Base-by-base conservation (phyloP, 1,284 basidiomycete species). In the Trametes pubescens region DNA sequence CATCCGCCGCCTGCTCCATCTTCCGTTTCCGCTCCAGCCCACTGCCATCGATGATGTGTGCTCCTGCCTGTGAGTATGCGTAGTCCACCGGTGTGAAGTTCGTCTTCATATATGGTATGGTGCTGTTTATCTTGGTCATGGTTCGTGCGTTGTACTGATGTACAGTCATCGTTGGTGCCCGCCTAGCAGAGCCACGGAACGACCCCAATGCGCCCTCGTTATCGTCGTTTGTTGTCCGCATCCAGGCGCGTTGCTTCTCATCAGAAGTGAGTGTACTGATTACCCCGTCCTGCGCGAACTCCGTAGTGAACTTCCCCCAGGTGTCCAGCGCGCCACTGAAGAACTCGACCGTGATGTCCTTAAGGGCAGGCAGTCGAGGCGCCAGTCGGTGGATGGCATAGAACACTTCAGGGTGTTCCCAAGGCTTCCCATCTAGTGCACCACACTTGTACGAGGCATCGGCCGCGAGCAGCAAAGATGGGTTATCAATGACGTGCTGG, bases 321-420 rank as follows among this genome's bases (percentile, higher is more conserved):
- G 51, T 51, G 13, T 16, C 18, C 16, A 51, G 51, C 2, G 72
- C 68, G 16, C 72, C 72, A 38, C 67, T 35, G 5, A 57, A 24
- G 11, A 57, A 57, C 13, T 29, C 34, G 2, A 24, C 21, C 1
- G 49, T 32, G 22, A 69, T 16, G 6, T 16, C n/a, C 14, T 55
- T 44, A 18, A 72, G 65, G 51, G 70, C 59, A 2, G 68, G 70
- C 1, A 70, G 53, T 11, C 29, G 14, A 3, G 62, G 51, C 0
- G 51, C 38, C 2, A 69, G 29, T 11, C 38, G 38, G 11, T 61
- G 67, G 1, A 69, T 66, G 0, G 67, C 69, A 58, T 68, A 69
- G 35, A 73, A 44, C 0, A 68, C 72, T 6, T 74, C 72, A 1
- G 73, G 72, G 2, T 59, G 60, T n/a, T 72, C 68, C 75, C 74